Base-by-base conservation (phyloP, 2,329 filamentous ascomycete species). In the Tolypocladium cylindrosporum region DNA sequence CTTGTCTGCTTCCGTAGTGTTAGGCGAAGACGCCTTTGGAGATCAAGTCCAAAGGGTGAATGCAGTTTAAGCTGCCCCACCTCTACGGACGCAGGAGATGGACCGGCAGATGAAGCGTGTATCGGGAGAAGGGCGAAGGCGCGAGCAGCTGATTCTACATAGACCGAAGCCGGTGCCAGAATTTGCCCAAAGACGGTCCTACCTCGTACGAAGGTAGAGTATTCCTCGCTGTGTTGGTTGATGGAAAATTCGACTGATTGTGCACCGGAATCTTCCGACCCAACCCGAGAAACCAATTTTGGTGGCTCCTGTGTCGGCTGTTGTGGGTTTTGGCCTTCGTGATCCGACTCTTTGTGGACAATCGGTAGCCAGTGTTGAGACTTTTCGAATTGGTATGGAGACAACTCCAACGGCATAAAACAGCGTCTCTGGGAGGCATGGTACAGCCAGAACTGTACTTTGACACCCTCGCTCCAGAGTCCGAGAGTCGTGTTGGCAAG, bases 371-470 rank as follows among this genome's bases (percentile, higher is more conserved):
- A 70, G 53, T 69, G 64, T 0, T 57, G 55, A 5, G 59, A 62
- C 54, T 67, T 65, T 14, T 67, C 64, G 42, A 70, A 71, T 37
- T 69, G 68, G 24, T 69, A 69, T 0, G 63, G 59, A 4, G 69
- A 68, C n/a, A 71, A 56, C 24, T 60, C 60, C 4, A 68, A 31
- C 16, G 24, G 11, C 4, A 9, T 16, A 61, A 67, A 6, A 59
- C 39, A 4, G 19, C 2, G 27, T 55, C 53, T 31, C 65, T 61
- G 21, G 9, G 16, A 9, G 55, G 57, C 45, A 34, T 70, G 64
- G 42, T 66, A 65, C 0, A 55, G 53, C 69, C 69, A 71, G 45
- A 61, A 65, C 16, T 64, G 60, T 1, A 59, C 59, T 4, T 6
- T 14, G 16, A 55, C 52, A 7, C 66, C 64, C 1, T 37, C 27